Percentiles rank a stretch among this genome's conserved stretches.
phyloP scores from a whole-genome alignment of 805 yeast species.

The Sporopachydermia lactativora region DNA sequence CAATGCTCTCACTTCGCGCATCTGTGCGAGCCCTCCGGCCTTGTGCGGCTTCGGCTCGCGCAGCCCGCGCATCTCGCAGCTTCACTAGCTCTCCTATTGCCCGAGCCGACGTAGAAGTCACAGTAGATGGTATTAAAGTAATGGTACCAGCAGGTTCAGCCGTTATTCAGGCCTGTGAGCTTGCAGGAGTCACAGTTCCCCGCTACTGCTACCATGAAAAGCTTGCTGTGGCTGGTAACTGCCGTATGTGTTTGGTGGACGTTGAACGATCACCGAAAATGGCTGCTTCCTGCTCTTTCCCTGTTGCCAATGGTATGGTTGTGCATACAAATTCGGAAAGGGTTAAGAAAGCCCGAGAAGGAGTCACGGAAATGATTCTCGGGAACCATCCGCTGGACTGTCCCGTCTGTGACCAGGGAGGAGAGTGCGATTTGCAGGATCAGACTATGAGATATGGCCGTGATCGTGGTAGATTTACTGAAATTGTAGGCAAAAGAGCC shows the following conservation, averaged over 20 bases:
- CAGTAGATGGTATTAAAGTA: conserved; percentile 58
- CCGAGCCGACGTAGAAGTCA: conserved; percentile 40
- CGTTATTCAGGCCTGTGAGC: conserved; percentile 82
- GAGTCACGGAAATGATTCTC: conserved; percentile 77
- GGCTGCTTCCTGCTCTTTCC: conserved; percentile 85
- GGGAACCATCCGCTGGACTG: conserved; percentile 88
- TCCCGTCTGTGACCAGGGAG: conserved; percentile 91
- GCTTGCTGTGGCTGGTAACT: conserved; percentile 82
- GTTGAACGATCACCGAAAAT: conserved; percentile 82
- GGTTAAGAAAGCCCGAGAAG: conserved; percentile 73
- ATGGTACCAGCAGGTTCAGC: conserved; percentile 77
- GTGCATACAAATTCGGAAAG: conserved; percentile 68
- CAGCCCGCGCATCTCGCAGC: conserved; percentile 7
- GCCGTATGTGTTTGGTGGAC: conserved; percentile 87
- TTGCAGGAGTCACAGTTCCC: conserved; percentile 80
- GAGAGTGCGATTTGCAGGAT: conserved; percentile 87
- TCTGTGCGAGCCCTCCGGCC: no score
- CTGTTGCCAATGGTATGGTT: conserved; percentile 83
- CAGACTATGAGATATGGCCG: conserved; percentile 73
- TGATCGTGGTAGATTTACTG: conserved; percentile 76
- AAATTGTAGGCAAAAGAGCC: conserved; percentile 75
- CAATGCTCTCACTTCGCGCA: no score
- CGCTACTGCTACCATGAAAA: conserved; percentile 88
- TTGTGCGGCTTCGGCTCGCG: background rate
- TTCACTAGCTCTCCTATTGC: conserved; percentile 23